Evolutionary conservation across 352 stramenopile genomes (phyloP), one percentile per base, ranked within the genome.

Genomic region (Phytophthora hybrid): DNA sequence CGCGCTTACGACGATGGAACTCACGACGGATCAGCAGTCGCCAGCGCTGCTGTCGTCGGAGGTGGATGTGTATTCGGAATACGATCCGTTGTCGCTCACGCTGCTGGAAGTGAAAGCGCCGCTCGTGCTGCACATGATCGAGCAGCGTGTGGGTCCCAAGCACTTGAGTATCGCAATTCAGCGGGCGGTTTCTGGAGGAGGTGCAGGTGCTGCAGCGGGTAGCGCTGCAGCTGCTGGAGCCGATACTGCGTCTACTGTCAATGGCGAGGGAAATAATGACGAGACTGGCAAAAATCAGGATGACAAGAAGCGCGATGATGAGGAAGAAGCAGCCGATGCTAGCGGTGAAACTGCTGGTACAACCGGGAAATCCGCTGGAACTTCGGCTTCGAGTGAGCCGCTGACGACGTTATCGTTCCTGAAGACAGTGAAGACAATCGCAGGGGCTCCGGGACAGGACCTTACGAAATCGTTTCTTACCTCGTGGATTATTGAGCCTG

Each of bases 101-200:
- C 87, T 96, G 51, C 80, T 96, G 1, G 88, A 95, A 65, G 86
- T 93, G 2, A 96, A 96, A 59, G 87, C 87, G 3, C 88, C 88
- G 44, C 71, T 95, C 0, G 87, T 96, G 44, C 62, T 96, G n/a
- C 89, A 95, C 68, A 96, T 96, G 89, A 93, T 96, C 59, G 89
- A 96, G 59, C 89, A 96, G 66, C 87, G 87, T 16, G 87, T 95
- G 5, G 85, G 86, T 7, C 80, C 75, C 2, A 93, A 93, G 49
- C 87, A 94, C 62, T 60, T 96, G 9, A 79, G 78, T 4, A 91
- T 96, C 31, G 83, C 89, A 18, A 89, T 96, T 21, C 89, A 96
- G 59, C 87, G 89, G n/a, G 82, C 91, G 13, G 82, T 94, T 46
- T 80, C 87, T 47, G 88, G 87, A 52, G 78, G 69, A 2, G 69